These are phyloP conservation scores for Acrasis kona DNA, from an alignment of 78 protist species.

Conservation along the genomic window DNA sequence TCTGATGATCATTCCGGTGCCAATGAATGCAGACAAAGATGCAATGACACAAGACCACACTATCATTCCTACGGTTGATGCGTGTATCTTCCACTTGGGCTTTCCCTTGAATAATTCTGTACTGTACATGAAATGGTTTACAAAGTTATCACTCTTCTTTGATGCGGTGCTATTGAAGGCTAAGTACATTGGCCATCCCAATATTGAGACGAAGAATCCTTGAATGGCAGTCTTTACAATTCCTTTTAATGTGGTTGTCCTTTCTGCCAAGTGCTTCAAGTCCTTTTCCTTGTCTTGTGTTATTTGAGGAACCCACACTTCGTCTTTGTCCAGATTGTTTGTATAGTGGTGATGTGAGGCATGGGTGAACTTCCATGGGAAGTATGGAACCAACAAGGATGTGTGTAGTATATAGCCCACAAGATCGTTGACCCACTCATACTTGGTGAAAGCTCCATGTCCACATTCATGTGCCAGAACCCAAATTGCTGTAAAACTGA, in stretches of 20 bases:
- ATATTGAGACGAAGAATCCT: not conserved
- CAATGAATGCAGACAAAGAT: too few species aligned
- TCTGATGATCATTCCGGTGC: not conserved
- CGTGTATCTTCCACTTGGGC: not conserved
- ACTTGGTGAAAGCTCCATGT: conserved; percentile 56
- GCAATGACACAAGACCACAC: too few species aligned
- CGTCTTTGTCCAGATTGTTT: conserved; percentile 37
- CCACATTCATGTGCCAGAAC: conserved; percentile 83
- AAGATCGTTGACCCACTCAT: conserved; percentile 32
- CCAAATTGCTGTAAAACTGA: conserved; percentile 62
- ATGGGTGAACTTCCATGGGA: conserved; percentile 61
- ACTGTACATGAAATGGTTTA: not conserved
- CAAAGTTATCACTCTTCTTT: too few species aligned
- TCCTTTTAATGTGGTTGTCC: too few species aligned
- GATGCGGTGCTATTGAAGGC: too few species aligned
- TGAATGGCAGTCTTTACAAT: too few species aligned
- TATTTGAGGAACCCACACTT: conserved; percentile 44
- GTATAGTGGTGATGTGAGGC: conserved; percentile 72
- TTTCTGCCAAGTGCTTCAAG: too few species aligned
- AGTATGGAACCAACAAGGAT: conserved; percentile 59
- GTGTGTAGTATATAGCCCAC: conserved; percentile 65
- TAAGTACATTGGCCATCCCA: not conserved
- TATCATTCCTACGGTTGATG: not conserved
- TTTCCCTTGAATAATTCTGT: not conserved
- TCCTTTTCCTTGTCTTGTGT: too few species aligned